Evolutionary conservation across 768 basidiomycete genomes (phyloP), one percentile per base, ranked within the genome.

Genomic region (Trametes maxima): DNA sequence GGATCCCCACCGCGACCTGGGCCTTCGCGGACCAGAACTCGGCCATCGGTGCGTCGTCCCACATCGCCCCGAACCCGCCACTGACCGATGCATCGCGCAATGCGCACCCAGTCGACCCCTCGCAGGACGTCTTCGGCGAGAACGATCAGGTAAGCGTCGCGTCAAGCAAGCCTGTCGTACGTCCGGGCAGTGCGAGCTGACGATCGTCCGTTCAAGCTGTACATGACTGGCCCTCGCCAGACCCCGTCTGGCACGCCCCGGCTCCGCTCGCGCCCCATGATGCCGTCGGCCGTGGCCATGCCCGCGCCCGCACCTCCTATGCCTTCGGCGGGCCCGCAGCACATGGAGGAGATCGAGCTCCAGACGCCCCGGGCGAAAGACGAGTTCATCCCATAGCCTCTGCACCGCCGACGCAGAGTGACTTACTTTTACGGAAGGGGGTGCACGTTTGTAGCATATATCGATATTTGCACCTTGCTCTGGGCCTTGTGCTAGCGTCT

Each of bases 311-410:
- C 46, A 25, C 61, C 54, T 13, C 25, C 37, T 16, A 36, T 54
- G 42, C 60, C 54, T 17, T 36, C 42, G 28, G 50, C 40, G 22
- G 39, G 42, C 42, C 52, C 10, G 35, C 54, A 46, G 44, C 47
- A 45, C 24, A 46, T 64, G 36, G 72, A 73, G 50, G 72, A 71
- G 59, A 69, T 73, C 62, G 72, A 73, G 58, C 62, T 73, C 62
- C 47, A 25, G 22, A 66, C 68, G 25, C 66, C 68, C 21, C 54
- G 60, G n/a, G 45, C 46, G 14, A 51, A 51, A 19, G 36, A 45
- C 21, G 43, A 28, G 17, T 52, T 37, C 19, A 25, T 28, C 17
- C 22, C 21, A 16, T 58, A 33, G n/a, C 17, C 22, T 35, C 21
- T 6, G 13, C 22, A 25, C 43, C 8, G 28, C 28, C 28, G 28